Base-by-base conservation (phyloP, 108 stramenopile genomes). In the Aurantiochytrium sp. region DNA sequence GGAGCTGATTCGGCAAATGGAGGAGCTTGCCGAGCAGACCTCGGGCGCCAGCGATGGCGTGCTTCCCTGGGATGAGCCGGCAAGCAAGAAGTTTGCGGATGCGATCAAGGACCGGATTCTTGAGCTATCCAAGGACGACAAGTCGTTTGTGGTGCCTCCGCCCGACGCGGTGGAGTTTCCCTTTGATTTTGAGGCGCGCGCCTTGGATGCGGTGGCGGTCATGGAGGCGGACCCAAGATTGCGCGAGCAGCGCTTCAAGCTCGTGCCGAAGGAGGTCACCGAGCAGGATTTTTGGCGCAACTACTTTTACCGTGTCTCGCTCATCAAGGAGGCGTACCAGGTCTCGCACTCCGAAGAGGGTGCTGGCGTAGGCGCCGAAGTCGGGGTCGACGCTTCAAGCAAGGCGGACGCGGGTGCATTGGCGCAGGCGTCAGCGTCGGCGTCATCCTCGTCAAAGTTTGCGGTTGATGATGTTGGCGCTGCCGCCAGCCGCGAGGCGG, bases 271-370 rank as follows among this genome's bases (percentile, higher is more conserved):
- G 51, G 49, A 83, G 76, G 76, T 83, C 23, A 53, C 45, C 6
- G 76, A 83, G 76, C 43, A 83, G 49, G 23, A 83, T 0, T 83
- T 83, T 4, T 83, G 76, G 76, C 45, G 76, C 45, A 83, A 83
- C 76, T 83, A 83, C 76, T 83, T 83, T 53, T 83, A 83, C 76
- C 6, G 76, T 6, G 76, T 83, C 51, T 83, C 76, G 45, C 51
- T 83, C n/a, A 83, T 83, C 76, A 83, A 83, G 51, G 76, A 83
- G 76, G 76, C 76, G 49, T 83, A 83, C 28, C 76, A 83, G 76
- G 76, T 83, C 49, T 83, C 76, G 16, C 19, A 83, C 51, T 42
- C 35, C 19, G 51, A 23, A 3, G 51, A 53, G 6, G 45, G 49
- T 53, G 19, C 76, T 35, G 76, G 10, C 28, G 76, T 4, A 8